These are phyloP conservation scores for Arctium lappa DNA, from an alignment of 129 eudicot genomes.

Conservation along the genomic window DNA sequence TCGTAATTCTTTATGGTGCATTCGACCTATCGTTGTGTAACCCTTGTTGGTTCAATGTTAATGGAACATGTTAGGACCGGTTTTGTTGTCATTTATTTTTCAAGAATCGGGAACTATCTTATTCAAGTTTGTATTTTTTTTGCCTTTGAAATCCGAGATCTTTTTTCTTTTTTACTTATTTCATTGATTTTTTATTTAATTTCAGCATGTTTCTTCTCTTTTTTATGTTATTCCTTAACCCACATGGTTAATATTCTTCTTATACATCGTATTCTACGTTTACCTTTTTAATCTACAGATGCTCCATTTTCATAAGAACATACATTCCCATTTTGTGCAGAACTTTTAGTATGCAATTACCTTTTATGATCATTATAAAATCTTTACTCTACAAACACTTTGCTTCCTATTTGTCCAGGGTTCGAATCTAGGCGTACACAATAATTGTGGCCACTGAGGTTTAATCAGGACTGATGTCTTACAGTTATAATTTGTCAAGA, in stretches of 20 bases:
- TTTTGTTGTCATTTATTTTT: neutral
- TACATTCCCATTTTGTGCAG: neutral
- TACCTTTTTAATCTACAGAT: neutral
- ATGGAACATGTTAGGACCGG: neutral
- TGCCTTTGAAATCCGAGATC: neutral
- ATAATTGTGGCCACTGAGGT: too few species aligned
- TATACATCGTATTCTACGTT: neutral
- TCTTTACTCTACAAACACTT: neutral
- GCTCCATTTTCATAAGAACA: neutral
- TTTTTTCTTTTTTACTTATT: neutral
- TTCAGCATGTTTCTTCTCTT: neutral
- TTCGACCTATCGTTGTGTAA: neutral
- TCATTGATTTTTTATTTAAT: neutral
- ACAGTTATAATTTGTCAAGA: too few species aligned
- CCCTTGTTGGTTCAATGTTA: neutral
- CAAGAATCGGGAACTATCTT: neutral
- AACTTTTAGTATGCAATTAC: neutral
- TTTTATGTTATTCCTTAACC: neutral
- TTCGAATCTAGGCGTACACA: too few species aligned
- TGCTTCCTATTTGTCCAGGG: too few species aligned
- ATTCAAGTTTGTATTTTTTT: neutral
- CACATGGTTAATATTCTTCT: neutral
- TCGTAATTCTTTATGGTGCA: neutral
- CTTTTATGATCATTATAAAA: neutral
- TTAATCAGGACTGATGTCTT: too few species aligned